These are phyloP conservation scores for Talaromyces liani DNA, from an alignment of 495 filamentous ascomycete species.

Conservation along the genomic window DNA sequence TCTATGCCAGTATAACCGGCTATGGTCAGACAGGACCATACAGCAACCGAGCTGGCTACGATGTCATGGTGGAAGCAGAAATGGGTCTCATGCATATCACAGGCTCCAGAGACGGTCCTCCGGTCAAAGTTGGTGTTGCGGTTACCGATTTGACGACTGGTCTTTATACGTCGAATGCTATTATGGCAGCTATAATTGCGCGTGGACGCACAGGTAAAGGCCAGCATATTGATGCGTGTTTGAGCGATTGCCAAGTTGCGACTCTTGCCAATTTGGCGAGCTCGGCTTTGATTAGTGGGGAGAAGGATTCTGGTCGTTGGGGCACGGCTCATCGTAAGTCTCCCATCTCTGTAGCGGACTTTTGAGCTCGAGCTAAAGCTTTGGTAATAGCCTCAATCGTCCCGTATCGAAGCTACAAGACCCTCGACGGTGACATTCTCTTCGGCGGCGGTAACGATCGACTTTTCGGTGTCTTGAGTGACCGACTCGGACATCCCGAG, in stretches of 20 bases:
- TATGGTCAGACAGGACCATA: constrained; percentile 94
- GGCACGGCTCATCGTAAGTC: constrained; percentile 88
- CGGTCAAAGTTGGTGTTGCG: constrained; percentile 95
- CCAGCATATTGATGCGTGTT: constrained; percentile 84
- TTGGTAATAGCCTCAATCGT: constrained; percentile 76
- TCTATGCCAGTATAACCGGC: constrained; percentile 65
- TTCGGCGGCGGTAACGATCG: constrained; percentile 92
- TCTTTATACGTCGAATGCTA: constrained; percentile 91
- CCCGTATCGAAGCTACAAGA: constrained; percentile 87
- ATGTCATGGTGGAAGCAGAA: constrained; percentile 99
- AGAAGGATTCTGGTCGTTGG: constrained; percentile 84
- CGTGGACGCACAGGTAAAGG: constrained; percentile 63
- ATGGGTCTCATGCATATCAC: constrained; percentile 99
- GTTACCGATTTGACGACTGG: constrained; percentile 96
- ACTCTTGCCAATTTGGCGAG: constrained; percentile 90
- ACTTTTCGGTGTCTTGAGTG: constrained; percentile 80
- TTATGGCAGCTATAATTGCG: constrained; percentile 86
- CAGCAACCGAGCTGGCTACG: constrained; percentile 82
- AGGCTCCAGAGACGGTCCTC: constrained; percentile 75
- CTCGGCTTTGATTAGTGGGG: constrained; percentile 79
- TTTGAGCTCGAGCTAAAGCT: constrained; percentile 9
- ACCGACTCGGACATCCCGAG: constrained; percentile 65
- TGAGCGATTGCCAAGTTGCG: constrained; percentile 93
- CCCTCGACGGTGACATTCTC: constrained; percentile 84
- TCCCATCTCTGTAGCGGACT: not conserved